Evolutionary conservation across 768 basidiomycete species (phyloP).

Genomic region (Lactifluus volemus): DNA sequence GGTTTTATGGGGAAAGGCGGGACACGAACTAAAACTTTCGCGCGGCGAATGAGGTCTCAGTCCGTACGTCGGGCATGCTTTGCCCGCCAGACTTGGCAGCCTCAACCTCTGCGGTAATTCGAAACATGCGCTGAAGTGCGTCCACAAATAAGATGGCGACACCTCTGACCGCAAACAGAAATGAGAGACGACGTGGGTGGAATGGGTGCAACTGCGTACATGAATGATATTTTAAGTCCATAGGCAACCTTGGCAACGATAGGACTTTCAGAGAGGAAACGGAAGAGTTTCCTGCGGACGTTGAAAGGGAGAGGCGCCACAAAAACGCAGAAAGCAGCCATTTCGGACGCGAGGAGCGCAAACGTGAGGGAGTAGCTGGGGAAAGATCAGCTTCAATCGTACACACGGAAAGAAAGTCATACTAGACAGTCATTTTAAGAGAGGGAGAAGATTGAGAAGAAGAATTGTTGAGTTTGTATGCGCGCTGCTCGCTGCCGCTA

Average conservation of each 20-base stretch:
- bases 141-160: constrained; percentile 84
- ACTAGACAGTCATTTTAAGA: constrained; percentile 42
- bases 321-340: constrained; percentile 78
- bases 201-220: constrained; percentile 35
- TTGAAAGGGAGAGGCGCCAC: constrained; percentile 79
- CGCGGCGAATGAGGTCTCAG: constrained; percentile 84
- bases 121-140: constrained; percentile 88
- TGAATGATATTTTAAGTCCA: constrained; percentile 89
- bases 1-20: neutral
- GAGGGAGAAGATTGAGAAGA: neutral
- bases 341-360: constrained; percentile 73
- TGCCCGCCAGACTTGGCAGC: constrained; percentile 47
- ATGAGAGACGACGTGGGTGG: neutral
- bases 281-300: constrained; percentile 61
- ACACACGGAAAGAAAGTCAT: constrained; percentile 15
- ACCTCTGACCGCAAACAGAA: constrained; percentile 40
- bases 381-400: neutral
- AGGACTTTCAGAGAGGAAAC: constrained; percentile 58
- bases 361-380: constrained; percentile 76
- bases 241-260: constrained; percentile 82
- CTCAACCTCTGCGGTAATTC: constrained; percentile 64
- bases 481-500: neutral
- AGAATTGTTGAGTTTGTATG: neutral
- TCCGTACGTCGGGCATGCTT: constrained; percentile 51
- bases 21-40: constrained; percentile 82